These are phyloP conservation scores for Wickerhamomyces subpelliculosus DNA, from an alignment of 805 yeast genomes.

Conservation along the genomic window DNA sequence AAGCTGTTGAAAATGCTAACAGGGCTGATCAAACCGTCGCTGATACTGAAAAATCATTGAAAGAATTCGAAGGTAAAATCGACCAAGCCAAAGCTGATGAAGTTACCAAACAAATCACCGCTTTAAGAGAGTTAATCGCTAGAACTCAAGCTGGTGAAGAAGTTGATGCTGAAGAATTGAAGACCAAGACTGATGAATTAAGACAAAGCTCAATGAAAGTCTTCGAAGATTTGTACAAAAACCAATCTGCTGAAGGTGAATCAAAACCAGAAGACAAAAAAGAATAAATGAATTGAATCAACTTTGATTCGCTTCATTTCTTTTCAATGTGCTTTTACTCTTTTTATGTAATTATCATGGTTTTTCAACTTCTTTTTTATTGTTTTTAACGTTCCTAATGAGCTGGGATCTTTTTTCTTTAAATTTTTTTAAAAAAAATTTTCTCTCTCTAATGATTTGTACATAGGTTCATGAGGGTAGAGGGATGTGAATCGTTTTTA, in stretches of 20 bases:
- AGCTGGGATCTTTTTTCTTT: background rate
- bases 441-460: background rate
- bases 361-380: background rate
- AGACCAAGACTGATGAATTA: slow-evolving; percentile 75
- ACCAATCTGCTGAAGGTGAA: slow-evolving; percentile 13
- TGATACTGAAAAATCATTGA: slow-evolving; percentile 82
- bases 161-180: slow-evolving; percentile 54
- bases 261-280: slow-evolving; percentile 22
- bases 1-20: slow-evolving; percentile 71
- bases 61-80: slow-evolving; percentile 63
- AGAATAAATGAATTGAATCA: background rate
- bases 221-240: slow-evolving; percentile 44
- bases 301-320: background rate
- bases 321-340: background rate
- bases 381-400: background rate
- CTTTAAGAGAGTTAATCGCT: slow-evolving; percentile 65
- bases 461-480: slow-evolving; percentile 1
- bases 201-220: slow-evolving; percentile 72
- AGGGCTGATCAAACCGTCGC: slow-evolving; percentile 74
- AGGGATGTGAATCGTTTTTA: background rate
- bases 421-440: background rate
- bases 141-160: slow-evolving; percentile 62
- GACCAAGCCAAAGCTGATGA: slow-evolving; percentile 48
- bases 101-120: slow-evolving; percentile 33
- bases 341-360: background rate